phyloP scores from a whole-genome alignment of 2,329 filamentous ascomycete genomes.

The Teratosphaeria epicoccoides region DNA sequence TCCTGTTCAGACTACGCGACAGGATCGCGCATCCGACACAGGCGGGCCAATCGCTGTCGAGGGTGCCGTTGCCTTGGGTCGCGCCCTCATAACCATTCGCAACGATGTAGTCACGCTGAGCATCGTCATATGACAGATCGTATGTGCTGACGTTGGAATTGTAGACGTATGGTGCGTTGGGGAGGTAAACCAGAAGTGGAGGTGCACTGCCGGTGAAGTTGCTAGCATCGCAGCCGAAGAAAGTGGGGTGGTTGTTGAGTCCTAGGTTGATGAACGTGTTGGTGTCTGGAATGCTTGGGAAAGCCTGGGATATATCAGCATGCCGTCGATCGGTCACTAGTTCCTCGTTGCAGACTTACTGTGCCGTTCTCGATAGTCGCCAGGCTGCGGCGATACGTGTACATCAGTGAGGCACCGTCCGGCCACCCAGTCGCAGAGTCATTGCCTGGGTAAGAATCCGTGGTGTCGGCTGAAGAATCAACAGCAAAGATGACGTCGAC shows the following conservation, averaged over 20 bases:
- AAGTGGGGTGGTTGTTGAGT: constrained; percentile 57
- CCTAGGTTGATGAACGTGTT: constrained; percentile 72
- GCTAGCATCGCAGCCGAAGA: constrained; percentile 65
- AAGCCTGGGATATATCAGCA: constrained; percentile 26
- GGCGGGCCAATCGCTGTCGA: constrained; percentile 63
- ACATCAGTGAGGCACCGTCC: constrained; percentile 63
- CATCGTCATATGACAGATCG: constrained; percentile 51
- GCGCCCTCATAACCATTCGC: constrained; percentile 75
- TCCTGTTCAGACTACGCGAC: constrained; percentile 62
- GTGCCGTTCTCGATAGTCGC: constrained; percentile 54
- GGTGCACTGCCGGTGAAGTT: constrained; percentile 47
- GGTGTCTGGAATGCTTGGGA: constrained; percentile 60
- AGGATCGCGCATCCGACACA: constrained; percentile 87
- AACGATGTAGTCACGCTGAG: constrained; percentile 68
- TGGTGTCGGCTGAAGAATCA: constrained; percentile 65
- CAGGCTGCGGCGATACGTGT: constrained; percentile 59
- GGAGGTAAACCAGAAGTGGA: constrained; percentile 77
- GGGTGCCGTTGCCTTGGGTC: constrained; percentile 70
- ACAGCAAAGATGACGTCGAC: constrained; percentile 76
- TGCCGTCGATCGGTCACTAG: no score
- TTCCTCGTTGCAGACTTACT: constrained; percentile 23
- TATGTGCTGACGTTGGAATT: constrained; percentile 74
- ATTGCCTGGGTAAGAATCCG: constrained; percentile 20
- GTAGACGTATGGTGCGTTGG: constrained; percentile 56
- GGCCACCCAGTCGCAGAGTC: constrained; percentile 51